Base-by-base conservation (phyloP, 169 alveolate species). In the Besnoitia besnoiti region DNA sequence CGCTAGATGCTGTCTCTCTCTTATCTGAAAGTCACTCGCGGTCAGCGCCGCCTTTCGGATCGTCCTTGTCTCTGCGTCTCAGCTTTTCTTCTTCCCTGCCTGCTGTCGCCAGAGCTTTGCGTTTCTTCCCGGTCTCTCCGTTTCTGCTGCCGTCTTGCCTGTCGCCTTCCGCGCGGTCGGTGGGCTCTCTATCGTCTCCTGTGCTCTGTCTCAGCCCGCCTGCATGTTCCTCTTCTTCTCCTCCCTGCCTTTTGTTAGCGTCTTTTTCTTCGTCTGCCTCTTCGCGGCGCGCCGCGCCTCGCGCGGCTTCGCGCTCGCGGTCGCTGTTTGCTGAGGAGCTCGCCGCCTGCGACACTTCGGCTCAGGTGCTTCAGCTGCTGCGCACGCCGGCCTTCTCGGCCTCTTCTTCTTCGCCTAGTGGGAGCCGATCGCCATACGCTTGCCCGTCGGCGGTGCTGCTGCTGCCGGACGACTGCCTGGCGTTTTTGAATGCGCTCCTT, bases 381-480 rank as follows among this genome's bases (percentile, higher is more conserved):
- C 44, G 85, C n/a, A 12, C 85, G 5, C 27, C 80, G 37, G 16
- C 80, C 40, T 67, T n/a, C 42, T n/a, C 85, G 49, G 44, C 79
- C 14, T 62, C 79, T 30, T 24, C 79, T 62, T 27, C 79, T 62
- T 8, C 79, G 44, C 59, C 59, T 7, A 49, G 16, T 49, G 59
- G 24, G 59, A 10, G 24, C 16, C 59, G 59, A 10, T 49, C 59
- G 59, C 59, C 59, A 16, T 7, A 7, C 24, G 59, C 16, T 49
- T 62, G 44, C 19, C 39, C 79, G 14, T 33, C 33, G 5, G 33
- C 44, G 79, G 79, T 62, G 79, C 7, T 62, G 79, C 50, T 76
- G 44, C 85, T 76, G 85, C 85, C 85, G 44, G 55, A 35, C 49
- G 85, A 76, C 49, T 76, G 85, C n/a, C 49, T 76, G 49, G 85